These are phyloP conservation scores for Sugiyamaella xylanicola DNA, from an alignment of 1,139 yeast species.

Conservation along the genomic window DNA sequence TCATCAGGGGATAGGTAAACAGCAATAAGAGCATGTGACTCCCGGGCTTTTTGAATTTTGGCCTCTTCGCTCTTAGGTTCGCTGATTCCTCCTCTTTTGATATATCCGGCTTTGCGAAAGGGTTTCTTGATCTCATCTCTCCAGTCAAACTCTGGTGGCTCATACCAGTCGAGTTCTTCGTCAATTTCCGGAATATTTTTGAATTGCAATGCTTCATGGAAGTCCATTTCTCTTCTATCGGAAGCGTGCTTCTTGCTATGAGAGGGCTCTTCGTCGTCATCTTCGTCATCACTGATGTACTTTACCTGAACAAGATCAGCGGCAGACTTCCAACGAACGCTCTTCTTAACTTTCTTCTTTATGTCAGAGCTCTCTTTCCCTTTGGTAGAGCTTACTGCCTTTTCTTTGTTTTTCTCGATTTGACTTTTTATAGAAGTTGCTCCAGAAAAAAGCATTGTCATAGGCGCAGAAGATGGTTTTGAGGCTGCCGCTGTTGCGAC, in stretches of 20 bases:
- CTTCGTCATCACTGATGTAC: slow-evolving; percentile 47
- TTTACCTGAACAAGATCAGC: slow-evolving; percentile 46
- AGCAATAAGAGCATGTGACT: slow-evolving; percentile 35
- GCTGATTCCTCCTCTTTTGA: slow-evolving; percentile 39
- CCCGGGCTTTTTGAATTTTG: slow-evolving; percentile 35
- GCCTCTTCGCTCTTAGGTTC: slow-evolving; percentile 37
- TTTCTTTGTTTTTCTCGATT: slow-evolving; percentile 24
- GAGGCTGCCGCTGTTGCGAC: slow-evolving; percentile 3
- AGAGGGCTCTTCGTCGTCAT: slow-evolving; percentile 25
- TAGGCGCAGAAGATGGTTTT: slow-evolving; percentile 15
- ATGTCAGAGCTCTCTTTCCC: slow-evolving; percentile 10
- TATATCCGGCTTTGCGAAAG: slow-evolving; percentile 30
- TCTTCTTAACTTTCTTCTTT: slow-evolving; percentile 30
- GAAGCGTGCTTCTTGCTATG: slow-evolving; percentile 28
- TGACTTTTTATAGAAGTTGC: slow-evolving; percentile 24
- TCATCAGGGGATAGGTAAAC: slow-evolving; percentile 34
- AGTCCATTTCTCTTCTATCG: slow-evolving; percentile 37
- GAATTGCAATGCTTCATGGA: slow-evolving; percentile 39
- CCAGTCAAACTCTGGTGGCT: slow-evolving; percentile 38
- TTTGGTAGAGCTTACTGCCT: slow-evolving; percentile 6
- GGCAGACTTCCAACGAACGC: slow-evolving; percentile 44
- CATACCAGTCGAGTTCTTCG: slow-evolving; percentile 39
- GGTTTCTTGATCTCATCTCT: slow-evolving; percentile 19
- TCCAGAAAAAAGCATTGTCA: slow-evolving; percentile 27
- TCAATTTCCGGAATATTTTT: slow-evolving; percentile 32